These are phyloP conservation scores for Ustilago trichophora DNA, from an alignment of 1,284 basidiomycete species.

Conservation along the genomic window DNA sequence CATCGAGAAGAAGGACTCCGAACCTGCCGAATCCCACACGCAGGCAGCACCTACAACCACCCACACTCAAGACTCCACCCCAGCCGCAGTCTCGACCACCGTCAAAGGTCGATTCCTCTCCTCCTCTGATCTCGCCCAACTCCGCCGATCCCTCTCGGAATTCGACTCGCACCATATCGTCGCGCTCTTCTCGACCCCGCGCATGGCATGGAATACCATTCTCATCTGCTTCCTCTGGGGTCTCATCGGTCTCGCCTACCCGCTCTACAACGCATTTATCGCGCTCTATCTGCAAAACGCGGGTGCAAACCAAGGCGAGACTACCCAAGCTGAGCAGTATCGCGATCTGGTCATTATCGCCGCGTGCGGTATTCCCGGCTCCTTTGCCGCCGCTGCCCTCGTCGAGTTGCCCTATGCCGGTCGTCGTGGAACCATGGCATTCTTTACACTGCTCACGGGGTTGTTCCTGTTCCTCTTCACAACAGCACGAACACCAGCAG, in stretches of 20 bases:
- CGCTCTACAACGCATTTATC: conserved; percentile 76
- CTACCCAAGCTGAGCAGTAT: conserved; percentile 72
- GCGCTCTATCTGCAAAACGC: conserved; percentile 72
- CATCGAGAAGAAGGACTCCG: conserved; percentile 67
- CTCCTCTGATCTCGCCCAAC: conserved; percentile 20
- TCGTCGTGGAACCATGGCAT: conserved; percentile 73
- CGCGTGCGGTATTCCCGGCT: conserved; percentile 74
- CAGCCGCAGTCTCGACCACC: background rate
- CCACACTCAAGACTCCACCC: background rate
- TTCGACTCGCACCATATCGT: conserved; percentile 70
- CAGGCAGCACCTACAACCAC: background rate
- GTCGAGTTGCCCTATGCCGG: conserved; percentile 75
- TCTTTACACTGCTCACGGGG: conserved; percentile 75
- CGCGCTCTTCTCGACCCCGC: conserved; percentile 74
- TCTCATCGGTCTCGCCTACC: conserved; percentile 78
- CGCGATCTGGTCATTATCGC: conserved; percentile 72
- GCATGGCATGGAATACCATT: conserved; percentile 74
- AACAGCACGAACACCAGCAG: conserved; percentile 73
- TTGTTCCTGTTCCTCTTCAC: conserved; percentile 77
- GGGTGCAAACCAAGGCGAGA: conserved; percentile 67
- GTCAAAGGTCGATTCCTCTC: conserved; percentile 30
- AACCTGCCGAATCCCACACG: background rate
- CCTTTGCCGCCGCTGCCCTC: conserved; percentile 71
- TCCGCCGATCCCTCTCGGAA: conserved; percentile 21
- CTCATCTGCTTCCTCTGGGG: conserved; percentile 74